phyloP scores from a whole-genome alignment of 768 basidiomycete species.

The Phylloporus sp. region DNA sequence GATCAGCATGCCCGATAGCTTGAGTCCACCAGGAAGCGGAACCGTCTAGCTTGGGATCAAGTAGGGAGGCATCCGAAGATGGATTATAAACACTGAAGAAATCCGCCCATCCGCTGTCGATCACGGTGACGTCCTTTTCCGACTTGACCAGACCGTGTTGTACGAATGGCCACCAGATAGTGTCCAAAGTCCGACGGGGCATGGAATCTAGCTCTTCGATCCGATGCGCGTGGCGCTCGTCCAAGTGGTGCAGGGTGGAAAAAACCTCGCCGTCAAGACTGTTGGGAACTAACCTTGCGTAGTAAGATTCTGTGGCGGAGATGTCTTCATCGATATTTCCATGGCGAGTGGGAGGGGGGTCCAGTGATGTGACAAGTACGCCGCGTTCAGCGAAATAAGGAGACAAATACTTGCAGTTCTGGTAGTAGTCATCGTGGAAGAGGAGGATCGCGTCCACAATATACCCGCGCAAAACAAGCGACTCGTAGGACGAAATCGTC shows the following conservation, averaged over 20 bases:
- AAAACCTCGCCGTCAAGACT: constrained; percentile 37
- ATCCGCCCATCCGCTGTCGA: constrained; percentile 86
- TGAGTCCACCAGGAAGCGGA: constrained; percentile 99
- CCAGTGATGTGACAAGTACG: constrained; percentile 48
- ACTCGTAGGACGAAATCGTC: constrained; percentile 91
- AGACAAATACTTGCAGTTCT: constrained; percentile 77
- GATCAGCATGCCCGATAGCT: constrained; percentile 76
- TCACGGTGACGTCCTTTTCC: constrained; percentile 75
- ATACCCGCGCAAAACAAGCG: constrained; percentile 85
- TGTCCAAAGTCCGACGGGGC: constrained; percentile 68
- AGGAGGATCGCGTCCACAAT: constrained; percentile 78
- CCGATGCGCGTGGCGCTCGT: constrained; percentile 57
- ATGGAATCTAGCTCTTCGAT: constrained; percentile 73
- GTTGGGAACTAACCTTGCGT: constrained; percentile 43
- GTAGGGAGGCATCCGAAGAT: constrained; percentile 32
- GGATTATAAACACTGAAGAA: constrained; percentile 71
- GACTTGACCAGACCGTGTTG: constrained; percentile 74
- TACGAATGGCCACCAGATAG: constrained; percentile 97
- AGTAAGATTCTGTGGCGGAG: constrained; percentile 63
- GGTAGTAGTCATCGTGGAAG: constrained; percentile 83
- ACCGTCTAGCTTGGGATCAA: constrained; percentile 72
- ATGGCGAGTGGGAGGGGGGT: constrained; percentile 52
- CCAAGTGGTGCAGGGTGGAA: constrained; percentile 52
- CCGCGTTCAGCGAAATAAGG: constrained; percentile 76
- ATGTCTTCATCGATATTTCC: constrained; percentile 44